A percentile compares a stretch with the other conserved stretches of the same genome.
Conservation (phyloP, 2,329 filamentous ascomycete species). For the Phaeophleospora eucalypticola region DNA sequence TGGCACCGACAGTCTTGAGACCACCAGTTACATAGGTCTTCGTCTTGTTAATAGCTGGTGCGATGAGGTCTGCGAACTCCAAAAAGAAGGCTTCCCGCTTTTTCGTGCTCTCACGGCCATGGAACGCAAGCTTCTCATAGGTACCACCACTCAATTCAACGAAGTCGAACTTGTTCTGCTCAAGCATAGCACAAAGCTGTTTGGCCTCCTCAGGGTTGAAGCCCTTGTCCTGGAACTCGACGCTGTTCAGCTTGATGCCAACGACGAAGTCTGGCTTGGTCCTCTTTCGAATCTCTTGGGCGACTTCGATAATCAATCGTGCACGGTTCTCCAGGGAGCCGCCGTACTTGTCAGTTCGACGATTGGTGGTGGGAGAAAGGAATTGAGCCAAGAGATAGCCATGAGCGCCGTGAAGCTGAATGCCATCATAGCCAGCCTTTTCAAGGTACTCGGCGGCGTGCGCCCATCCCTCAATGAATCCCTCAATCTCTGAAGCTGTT, state of each 20-base stretch:
- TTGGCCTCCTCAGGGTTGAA: slow-evolving; percentile 51
- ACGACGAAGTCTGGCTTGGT: slow-evolving; percentile 43
- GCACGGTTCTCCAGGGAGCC: slow-evolving; percentile 42
- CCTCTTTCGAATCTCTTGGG: slow-evolving; percentile 36
- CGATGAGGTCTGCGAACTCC: slow-evolving; percentile 55
- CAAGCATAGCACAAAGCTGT: slow-evolving; percentile 35
- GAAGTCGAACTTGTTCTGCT: slow-evolving; percentile 51
- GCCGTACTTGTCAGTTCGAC: slow-evolving; percentile 43
- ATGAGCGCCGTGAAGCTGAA: slow-evolving; percentile 45
- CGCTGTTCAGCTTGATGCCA: slow-evolving; percentile 56
- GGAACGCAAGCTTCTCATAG: slow-evolving; percentile 53
- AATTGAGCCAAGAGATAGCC: slow-evolving; percentile 46
- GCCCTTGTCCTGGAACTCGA: slow-evolving; percentile 53
- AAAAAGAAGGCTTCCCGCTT: slow-evolving; percentile 53
- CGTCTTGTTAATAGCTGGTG: slow-evolving; percentile 48
- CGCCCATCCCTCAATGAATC: slow-evolving; percentile 58
- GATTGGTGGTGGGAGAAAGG: slow-evolving; percentile 40
- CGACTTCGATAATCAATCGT: slow-evolving; percentile 40
- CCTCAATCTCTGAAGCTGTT: slow-evolving; percentile 52
- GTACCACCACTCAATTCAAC: slow-evolving; percentile 60
- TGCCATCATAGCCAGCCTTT: slow-evolving; percentile 57
- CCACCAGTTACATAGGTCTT: slow-evolving; percentile 59
- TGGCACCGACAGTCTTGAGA: slow-evolving; percentile 51
- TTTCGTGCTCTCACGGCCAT: slow-evolving; percentile 52
- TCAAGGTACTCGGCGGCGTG: slow-evolving; percentile 60